phyloP scores from a whole-genome alignment of 345 rosid genomes.

The Streptanthus diversifolius region DNA sequence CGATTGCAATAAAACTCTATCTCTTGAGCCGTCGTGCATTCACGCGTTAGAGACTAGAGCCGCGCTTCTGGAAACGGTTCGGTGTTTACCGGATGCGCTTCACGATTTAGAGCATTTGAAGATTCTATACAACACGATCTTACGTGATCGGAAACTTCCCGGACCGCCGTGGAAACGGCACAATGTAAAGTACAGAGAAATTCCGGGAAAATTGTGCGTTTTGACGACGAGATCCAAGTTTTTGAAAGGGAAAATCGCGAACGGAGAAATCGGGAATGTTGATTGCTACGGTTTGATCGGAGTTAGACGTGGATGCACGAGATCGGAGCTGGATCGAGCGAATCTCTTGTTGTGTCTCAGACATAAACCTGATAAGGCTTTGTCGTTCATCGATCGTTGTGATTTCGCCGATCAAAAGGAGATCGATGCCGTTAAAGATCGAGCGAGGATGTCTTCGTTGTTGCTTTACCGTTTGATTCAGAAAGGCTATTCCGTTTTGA shows the following conservation, averaged over 20 bases:
- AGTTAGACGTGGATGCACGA: constrained; percentile 75
- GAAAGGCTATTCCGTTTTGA: constrained; percentile 70
- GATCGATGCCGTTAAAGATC: constrained; percentile 61
- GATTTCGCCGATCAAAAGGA: constrained; percentile 64
- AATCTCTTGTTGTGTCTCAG: constrained; percentile 66
- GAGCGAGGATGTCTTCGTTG: constrained; percentile 74
- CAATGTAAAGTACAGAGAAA: constrained; percentile 73
- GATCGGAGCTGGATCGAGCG: constrained; percentile 87
- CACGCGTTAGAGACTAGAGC: constrained; percentile 93
- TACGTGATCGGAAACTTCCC: constrained; percentile 84
- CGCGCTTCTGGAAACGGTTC: constrained; percentile 60
- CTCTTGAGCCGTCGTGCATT: constrained; percentile 76
- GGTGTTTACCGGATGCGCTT: constrained; percentile 79
- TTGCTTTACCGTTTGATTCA: constrained; percentile 82
- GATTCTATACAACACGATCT: constrained; percentile 74
- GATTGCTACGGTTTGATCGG: constrained; percentile 82
- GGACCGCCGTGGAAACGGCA: constrained; percentile 98
- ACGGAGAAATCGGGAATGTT: constrained; percentile 72
- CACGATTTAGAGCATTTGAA: constrained; percentile 94
- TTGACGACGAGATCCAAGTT: constrained; percentile 56
- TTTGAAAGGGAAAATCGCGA: constrained; percentile 67
- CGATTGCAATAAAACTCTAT: constrained; percentile 83
- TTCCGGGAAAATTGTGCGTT: constrained; percentile 70
- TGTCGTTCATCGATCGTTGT: constrained; percentile 64
- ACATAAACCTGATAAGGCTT: constrained; percentile 90